phyloP scores from a whole-genome alignment of 2,329 filamentous ascomycete genomes.

The Alternaria conjuncta region DNA sequence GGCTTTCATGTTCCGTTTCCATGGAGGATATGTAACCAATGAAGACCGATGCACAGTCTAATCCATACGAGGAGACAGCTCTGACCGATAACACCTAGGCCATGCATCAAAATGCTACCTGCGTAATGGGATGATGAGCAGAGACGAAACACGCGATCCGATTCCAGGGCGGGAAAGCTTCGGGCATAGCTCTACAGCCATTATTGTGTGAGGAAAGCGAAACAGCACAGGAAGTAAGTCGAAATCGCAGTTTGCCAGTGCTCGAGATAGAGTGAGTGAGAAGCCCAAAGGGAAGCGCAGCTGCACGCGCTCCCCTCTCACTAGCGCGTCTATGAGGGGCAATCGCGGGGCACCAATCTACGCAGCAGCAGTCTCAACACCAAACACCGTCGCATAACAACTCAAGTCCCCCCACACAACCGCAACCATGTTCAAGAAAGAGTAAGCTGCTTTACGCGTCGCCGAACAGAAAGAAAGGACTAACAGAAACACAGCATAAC shows the following conservation, averaged over 20 bases:
- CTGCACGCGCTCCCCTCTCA: background rate
- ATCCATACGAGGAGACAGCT: too few relatives aligned
- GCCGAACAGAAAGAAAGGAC: too few relatives aligned
- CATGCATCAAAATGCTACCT: too few relatives aligned
- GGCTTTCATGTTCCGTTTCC: background rate
- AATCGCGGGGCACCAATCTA: constrained; percentile 9
- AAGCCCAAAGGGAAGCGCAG: background rate
- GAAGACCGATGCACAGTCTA: too few relatives aligned
- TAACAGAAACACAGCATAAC: constrained; percentile 63
- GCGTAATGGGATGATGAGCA: too few relatives aligned
- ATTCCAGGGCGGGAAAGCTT: too few relatives aligned
- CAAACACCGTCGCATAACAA: background rate
- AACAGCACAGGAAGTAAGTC: too few relatives aligned
- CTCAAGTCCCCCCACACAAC: background rate
- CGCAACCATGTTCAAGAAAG: constrained; percentile 47
- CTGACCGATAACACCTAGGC: too few relatives aligned
- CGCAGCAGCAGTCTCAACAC: constrained; percentile 10
- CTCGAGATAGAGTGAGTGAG: background rate
- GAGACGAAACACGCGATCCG: too few relatives aligned
- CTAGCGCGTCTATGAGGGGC: constrained; percentile 17
- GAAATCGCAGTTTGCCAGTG: background rate
- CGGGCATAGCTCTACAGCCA: too few relatives aligned
- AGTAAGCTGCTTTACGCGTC: constrained; percentile 20
- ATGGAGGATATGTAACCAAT: too few relatives aligned
- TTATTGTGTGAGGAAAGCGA: too few relatives aligned